Evolutionary conservation across 139 green algal genomes (phyloP).

Genomic region (Pleodorina starrii): DNA sequence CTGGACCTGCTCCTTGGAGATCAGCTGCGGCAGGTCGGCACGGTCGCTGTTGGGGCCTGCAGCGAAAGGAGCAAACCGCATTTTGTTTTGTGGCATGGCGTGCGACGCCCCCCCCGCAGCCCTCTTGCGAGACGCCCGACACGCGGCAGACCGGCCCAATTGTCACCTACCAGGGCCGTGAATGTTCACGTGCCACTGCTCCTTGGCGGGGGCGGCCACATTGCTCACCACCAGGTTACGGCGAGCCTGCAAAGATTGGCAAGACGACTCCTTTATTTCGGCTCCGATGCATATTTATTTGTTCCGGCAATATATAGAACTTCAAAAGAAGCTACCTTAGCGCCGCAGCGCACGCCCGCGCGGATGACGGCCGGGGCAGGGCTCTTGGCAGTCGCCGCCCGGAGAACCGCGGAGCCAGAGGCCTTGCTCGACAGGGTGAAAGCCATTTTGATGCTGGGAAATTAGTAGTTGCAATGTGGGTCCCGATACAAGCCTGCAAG

Average conservation of each 20-base stretch:
- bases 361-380: neutral
- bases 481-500: too few species aligned
- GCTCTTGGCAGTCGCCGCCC: neutral
- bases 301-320: neutral
- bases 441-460: slow-evolving; percentile 33
- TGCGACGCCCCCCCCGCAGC: neutral
- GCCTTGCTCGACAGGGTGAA: slow-evolving; percentile 42
- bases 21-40: slow-evolving; percentile 65
- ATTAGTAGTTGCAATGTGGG: too few species aligned
- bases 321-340: neutral
- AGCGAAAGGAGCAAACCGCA: neutral
- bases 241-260: slow-evolving; percentile 26
- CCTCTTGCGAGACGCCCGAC: neutral
- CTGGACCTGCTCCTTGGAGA: slow-evolving; percentile 77
- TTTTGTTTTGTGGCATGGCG: neutral
- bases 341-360: neutral
- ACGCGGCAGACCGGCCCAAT: neutral
- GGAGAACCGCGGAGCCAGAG: neutral
- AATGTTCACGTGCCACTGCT: slow-evolving; percentile 59
- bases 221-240: slow-evolving; percentile 44
- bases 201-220: slow-evolving; percentile 62
- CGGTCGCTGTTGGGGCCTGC: slow-evolving; percentile 47
- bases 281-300: neutral
- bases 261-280: too few species aligned
- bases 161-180: slow-evolving; percentile 50